Evolutionary conservation across 2,329 filamentous ascomycete genomes (phyloP), one percentile per base, ranked within the genome.

Genomic region (Neopestalotiopsis rosae): DNA sequence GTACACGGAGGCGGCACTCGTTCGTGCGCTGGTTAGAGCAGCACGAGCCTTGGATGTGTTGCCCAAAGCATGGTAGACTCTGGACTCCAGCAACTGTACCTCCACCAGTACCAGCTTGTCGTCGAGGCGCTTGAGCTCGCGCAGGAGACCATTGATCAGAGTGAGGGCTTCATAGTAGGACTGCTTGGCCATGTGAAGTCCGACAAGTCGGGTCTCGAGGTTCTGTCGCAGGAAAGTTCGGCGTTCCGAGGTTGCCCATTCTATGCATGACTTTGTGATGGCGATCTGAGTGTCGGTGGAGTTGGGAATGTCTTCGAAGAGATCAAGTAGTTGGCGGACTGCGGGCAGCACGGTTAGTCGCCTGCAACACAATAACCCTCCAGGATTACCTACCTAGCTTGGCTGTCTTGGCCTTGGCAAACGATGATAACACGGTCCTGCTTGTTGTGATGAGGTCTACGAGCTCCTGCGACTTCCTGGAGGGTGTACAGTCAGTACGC

Each of bases 221-320:
- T 97, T 97, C 86, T 99, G 96, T 74, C 96, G 94, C 75, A 99
- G 90, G 88, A 99, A 99, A 70, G 94, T 94, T 79, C 96, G 92
- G 76, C 95, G 93, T 85, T 98, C 94, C 66, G 94, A 93, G 67
- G 95, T 94, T 63, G 96, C 96, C 96, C 96, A 99, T 85, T 98
- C 95, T 90, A 99, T 99, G 86, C 94, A 98, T 83, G 96, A 97
- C 84, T 97, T 97, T 78, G 96, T 99, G 76, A 98, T 94, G 80
- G 91, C 86, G 81, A 97, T 94, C 85, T 99, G 96, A 79, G 92
- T 93, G 80, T 99, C 96, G 85, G 92, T 92, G 76, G 94, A 96
- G 83, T 98, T 92, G 77, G 97, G 96, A 76, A 98, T 98, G 77
- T 92, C 89, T 76, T 93, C 90, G 87, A 98, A 96, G 81, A 98